Evolutionary conservation across 495 filamentous ascomycete genomes (phyloP).

Genomic region (Lophiotrema nucula): DNA sequence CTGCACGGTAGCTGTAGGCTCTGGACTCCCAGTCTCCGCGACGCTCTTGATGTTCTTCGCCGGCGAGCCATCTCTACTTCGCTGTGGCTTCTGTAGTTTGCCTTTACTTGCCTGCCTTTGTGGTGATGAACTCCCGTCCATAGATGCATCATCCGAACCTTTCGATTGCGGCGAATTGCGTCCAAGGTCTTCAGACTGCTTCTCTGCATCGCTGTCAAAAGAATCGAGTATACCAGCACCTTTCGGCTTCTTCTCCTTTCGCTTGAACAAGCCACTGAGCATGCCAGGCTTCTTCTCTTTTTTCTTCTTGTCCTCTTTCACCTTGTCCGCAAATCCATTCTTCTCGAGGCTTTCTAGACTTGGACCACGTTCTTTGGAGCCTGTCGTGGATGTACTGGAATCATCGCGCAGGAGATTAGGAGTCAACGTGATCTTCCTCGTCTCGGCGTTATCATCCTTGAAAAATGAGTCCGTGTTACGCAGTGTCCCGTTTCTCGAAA

Average conservation of each 20-base stretch:
- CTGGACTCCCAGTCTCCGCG: constrained; percentile 32
- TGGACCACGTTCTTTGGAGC: constrained; percentile 58
- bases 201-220: constrained; percentile 49
- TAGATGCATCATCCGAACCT: constrained; percentile 48
- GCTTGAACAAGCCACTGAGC: constrained; percentile 91
- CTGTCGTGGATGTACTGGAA: constrained; percentile 53
- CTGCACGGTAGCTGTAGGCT: constrained; percentile 16
- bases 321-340: constrained; percentile 51
- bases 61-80: constrained; percentile 22
- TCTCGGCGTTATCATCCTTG: constrained; percentile 91
- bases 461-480: constrained; percentile 94
- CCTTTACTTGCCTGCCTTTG: constrained; percentile 66
- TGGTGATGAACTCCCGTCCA: constrained; percentile 31
- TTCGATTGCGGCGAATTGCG: constrained; percentile 50
- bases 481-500: constrained; percentile 76
- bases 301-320: constrained; percentile 77
- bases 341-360: constrained; percentile 61
- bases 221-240: constrained; percentile 54
- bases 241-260: constrained; percentile 84
- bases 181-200: constrained; percentile 51
- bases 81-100: constrained; percentile 72
- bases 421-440: constrained; percentile 95
- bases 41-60: constrained; percentile 12
- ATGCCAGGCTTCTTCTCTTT: constrained; percentile 91
- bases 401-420: constrained; percentile 93